A percentile compares a stretch with the other conserved stretches of the same genome.
Evolutionary conservation across 192 early-diverging fungal species (phyloP).

Genomic region (Umbelopsis isabellina): DNA sequence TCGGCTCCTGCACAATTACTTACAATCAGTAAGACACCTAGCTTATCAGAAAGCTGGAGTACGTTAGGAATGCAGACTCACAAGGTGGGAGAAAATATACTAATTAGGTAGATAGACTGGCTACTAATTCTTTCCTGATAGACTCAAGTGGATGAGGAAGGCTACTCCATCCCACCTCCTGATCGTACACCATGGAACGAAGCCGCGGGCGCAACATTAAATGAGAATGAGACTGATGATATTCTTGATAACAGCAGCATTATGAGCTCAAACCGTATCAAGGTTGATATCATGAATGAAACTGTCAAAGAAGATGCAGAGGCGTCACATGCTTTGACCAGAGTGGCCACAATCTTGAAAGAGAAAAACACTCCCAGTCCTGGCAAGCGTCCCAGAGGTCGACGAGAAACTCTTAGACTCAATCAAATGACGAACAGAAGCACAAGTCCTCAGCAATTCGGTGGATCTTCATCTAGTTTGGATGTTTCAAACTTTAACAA

Average conservation of each 20-base stretch:
- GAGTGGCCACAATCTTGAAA: slow-evolving; percentile 39
- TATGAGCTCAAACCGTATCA: slow-evolving; percentile 33
- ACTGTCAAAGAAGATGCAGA: slow-evolving; percentile 30
- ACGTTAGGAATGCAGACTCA: neutral
- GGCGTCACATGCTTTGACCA: slow-evolving; percentile 35
- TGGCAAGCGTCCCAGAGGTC: slow-evolving; percentile 34
- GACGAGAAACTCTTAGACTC: slow-evolving; percentile 34
- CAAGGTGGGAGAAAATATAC: neutral
- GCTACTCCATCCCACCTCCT: slow-evolving; percentile 55
- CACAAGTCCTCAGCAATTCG: slow-evolving; percentile 16
- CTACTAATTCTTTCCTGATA: neutral
- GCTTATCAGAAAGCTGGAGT: slow-evolving; percentile 22
- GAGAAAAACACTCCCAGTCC: slow-evolving; percentile 31
- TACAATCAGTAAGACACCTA: neutral
- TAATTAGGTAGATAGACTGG: too few relatives aligned
- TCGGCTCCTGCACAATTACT: neutral
- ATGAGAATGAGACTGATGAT: slow-evolving; percentile 44
- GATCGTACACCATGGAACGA: slow-evolving; percentile 44
- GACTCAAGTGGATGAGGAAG: slow-evolving; percentile 53
- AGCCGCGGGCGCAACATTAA: slow-evolving; percentile 23
- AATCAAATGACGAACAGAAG: slow-evolving; percentile 2
- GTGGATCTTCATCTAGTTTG: slow-evolving; percentile 20
- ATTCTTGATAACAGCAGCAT: slow-evolving; percentile 36
- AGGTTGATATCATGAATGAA: slow-evolving; percentile 47
- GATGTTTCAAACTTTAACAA: slow-evolving; percentile 10